Evolutionary conservation across 1,284 basidiomycete genomes (phyloP), one percentile per base, ranked within the genome.

Genomic region (Coniferiporia sulphurascens): DNA sequence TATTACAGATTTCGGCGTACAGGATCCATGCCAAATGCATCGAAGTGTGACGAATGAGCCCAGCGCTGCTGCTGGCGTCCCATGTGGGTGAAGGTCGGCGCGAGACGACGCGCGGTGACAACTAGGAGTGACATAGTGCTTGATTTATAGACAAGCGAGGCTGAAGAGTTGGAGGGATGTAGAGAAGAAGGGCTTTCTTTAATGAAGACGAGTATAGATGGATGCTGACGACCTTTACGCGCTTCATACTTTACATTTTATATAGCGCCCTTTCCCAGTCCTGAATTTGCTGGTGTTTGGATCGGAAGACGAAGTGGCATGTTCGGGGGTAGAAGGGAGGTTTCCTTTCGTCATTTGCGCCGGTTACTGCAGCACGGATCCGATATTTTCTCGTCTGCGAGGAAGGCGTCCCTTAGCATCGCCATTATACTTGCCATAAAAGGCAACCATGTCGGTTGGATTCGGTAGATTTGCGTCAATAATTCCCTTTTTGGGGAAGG

Each of bases 21-120:
- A 17, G 58, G 45, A 35, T 59, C 58, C 36, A 59, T 45, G 10
- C 41, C 52, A 32, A 59, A 59, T 10, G 58, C 22, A n/a, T 59
- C 58, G 38, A 55, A 59, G 58, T 59, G 58, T 17, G 51, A 50
- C 12, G 46, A 22, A 34, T 49, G 58, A 19, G 44, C 52, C n/a
- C 19, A 53, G n/a, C 58, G 58, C 22, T 45, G n/a, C 15, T 59
- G 58, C 8, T 48, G 52, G 36, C 49, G 56, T 32, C 58, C 58
- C 19, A 52, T 46, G 19, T 52, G 58, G 4, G 52, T 45, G 22
- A 59, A 2, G 44, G 55, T 54, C 27, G 58, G 58, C 7, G 58
- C 41, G 35, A 52, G 52, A 15, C 52, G 52, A 19, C 58, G 58
- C 4, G 52, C 52, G 48, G 58, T 52, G 46, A 55, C 45, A 32